Base-by-base conservation (phyloP, 2,329 filamentous ascomycete genomes). In the Fusarium euwallaceae region DNA sequence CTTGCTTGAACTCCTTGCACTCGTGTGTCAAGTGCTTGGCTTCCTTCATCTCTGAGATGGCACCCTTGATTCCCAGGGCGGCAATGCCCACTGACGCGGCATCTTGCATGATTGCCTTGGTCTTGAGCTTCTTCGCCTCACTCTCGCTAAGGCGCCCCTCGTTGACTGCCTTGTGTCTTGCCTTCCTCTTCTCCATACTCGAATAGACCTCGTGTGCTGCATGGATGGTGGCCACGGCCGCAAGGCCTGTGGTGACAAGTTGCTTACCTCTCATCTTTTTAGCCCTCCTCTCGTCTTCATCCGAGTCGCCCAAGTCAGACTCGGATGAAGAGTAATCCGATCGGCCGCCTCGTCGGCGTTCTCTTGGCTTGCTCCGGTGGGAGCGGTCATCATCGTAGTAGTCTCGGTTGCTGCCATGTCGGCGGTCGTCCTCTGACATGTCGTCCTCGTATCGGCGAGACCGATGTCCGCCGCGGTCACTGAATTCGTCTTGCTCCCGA, bases 231-330 rank as follows among this genome's bases (percentile, higher is more conserved):
- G 89, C 89, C 72, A 90, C 87, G 62, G 87, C 85, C 64, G 89
- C 89, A 66, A 91, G 82, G 56, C 88, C 88, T 9, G 88, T 87
- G 64, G 87, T 90, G 67, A 91, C 74, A 70, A 90, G 76, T 84
- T 90, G 88, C 87, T 91, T 90, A 89, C 88, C 88, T 89, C 84
- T 88, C 85, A 90, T 88, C 80, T 88, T 90, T 80, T 84, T 87
- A 41, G 84, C 85, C 71, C 83, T 84, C 80, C 85, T 89, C 79
- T 87, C 85, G 73, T 91, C 89, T 24, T 88, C 87, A 20, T 88
- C 87, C 71, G 89, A 90, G 81, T 90, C 88, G 60, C 88, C 89
- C 59, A 90, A 79, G 76, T 90, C 88, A 22, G 87, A 88, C 37
- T 86, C 88, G 17, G 88, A 90, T 55, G 83, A 84, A 55, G 83